A percentile compares a stretch with the other conserved stretches of the same genome.
These are phyloP conservation scores for Gracilaria caudata DNA, from an alignment of 23 red algal genomes.

Conservation along the genomic window DNA sequence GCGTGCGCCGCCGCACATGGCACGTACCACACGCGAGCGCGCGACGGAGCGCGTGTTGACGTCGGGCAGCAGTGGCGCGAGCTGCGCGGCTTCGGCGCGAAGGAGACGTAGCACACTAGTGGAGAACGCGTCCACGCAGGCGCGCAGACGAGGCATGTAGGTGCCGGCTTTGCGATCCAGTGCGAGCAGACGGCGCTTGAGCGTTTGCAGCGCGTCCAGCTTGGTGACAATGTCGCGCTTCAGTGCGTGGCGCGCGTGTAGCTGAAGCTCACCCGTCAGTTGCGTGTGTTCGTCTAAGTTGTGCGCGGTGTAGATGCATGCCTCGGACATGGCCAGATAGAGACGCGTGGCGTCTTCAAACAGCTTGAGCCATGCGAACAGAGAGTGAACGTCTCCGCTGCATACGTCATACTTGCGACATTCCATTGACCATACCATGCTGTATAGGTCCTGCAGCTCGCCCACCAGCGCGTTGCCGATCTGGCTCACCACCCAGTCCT, in stretches of 20 bases:
- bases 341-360: conserved; percentile 34
- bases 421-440: conserved; percentile 43
- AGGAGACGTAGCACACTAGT: not conserved
- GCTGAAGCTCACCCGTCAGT: not conserved
- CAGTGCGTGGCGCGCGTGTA: not conserved
- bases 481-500: not conserved
- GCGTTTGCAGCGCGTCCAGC: conserved; percentile 25
- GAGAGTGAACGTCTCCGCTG: conserved; percentile 11
- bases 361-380: conserved; percentile 48
- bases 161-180: not conserved
- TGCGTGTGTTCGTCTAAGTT: not conserved
- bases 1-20: not conserved
- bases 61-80: conserved; percentile 1
- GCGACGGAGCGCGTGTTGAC: not conserved
- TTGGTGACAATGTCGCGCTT: not conserved
- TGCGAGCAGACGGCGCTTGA: conserved; percentile 35
- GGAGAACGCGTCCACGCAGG: conserved; percentile 20
- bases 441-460: conserved; percentile 47
- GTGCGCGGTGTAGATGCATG: not conserved
- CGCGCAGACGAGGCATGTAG: conserved; percentile 18
- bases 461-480: conserved; percentile 13
- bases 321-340: conserved; percentile 21
- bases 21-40: not conserved
- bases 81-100: conserved; percentile 27
- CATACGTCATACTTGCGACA: conserved; percentile 28